phyloP scores from a whole-genome alignment of 306 rosid species.

The Castanea mollissima region DNA sequence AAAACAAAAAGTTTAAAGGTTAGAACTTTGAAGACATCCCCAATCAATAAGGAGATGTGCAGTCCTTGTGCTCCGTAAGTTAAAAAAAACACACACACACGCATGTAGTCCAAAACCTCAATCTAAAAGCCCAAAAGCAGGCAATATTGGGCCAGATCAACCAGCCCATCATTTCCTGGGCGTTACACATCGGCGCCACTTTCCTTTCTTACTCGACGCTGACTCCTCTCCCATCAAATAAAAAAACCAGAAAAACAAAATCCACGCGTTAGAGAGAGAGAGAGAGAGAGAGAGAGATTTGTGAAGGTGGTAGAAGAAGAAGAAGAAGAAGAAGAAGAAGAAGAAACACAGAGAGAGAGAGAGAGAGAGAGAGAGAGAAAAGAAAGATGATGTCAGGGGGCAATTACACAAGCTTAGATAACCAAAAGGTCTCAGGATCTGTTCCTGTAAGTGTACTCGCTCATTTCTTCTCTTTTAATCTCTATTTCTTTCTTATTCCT shows the following conservation, averaged over 20 bases:
- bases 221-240: neutral
- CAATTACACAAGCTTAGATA: constrained; percentile 66
- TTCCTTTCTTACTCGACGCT: too few relatives aligned
- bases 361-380: neutral
- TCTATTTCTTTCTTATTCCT: neutral
- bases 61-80: too few relatives aligned
- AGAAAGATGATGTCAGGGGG: constrained; percentile 82
- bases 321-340: constrained; percentile 1
- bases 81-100: too few relatives aligned
- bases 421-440: constrained; percentile 75
- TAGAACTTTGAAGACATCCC: too few relatives aligned
- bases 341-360: neutral
- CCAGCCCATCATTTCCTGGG: too few relatives aligned
- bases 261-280: constrained; percentile 10
- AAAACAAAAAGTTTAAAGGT: too few relatives aligned
- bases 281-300: neutral
- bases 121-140: too few relatives aligned
- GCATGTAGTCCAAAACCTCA: too few relatives aligned
- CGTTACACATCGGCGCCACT: too few relatives aligned
- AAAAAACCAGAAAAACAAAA: neutral
- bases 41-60: too few relatives aligned
- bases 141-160: too few relatives aligned
- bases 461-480: neutral
- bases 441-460: constrained; percentile 60
- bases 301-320: neutral